A percentile compares a stretch with the other conserved stretches of the same genome.
These are phyloP conservation scores for Persicaria tinctoria DNA, from an alignment of 148 eudicot species.

Conservation along the genomic window DNA sequence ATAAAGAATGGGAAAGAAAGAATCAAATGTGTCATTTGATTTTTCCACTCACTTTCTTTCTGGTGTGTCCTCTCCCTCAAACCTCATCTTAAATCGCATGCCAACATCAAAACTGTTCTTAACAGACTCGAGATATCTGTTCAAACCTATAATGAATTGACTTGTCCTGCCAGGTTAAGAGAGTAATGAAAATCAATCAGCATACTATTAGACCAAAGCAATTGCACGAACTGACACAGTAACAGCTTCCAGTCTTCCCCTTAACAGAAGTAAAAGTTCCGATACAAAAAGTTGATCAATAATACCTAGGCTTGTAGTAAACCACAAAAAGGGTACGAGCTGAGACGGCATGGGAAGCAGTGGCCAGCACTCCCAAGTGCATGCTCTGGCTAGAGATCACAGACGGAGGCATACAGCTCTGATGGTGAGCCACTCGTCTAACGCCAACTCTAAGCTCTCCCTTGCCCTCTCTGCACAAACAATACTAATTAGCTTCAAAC, in stretches of 20 bases:
- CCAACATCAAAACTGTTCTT: constrained; percentile 53
- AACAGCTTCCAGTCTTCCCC: background rate
- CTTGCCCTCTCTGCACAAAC: constrained; percentile 48
- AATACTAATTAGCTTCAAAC: background rate
- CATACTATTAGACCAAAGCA: background rate
- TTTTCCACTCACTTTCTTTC: constrained; percentile 55
- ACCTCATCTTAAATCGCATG: constrained; percentile 85
- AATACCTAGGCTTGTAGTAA: constrained; percentile 85
- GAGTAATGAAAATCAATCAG: constrained; percentile 1
- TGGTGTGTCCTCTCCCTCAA: constrained; percentile 94
- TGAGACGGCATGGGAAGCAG: constrained; percentile 81
- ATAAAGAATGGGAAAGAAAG: background rate
- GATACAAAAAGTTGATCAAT: background rate
- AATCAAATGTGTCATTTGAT: background rate
- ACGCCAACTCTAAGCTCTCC: constrained; percentile 86
- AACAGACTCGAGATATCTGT: constrained; percentile 81
- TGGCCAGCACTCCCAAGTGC: constrained; percentile 97
- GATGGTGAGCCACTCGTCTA: constrained; percentile 65
- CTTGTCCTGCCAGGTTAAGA: constrained; percentile 50
- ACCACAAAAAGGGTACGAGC: constrained; percentile 65
- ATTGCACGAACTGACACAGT: background rate
- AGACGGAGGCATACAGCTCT: constrained; percentile 77
- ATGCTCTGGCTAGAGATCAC: constrained; percentile 95
- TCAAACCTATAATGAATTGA: constrained; percentile 83
- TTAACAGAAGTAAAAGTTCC: background rate